Conservation (phyloP, 495 filamentous ascomycete genomes). For the Penicillium subrubescens region DNA sequence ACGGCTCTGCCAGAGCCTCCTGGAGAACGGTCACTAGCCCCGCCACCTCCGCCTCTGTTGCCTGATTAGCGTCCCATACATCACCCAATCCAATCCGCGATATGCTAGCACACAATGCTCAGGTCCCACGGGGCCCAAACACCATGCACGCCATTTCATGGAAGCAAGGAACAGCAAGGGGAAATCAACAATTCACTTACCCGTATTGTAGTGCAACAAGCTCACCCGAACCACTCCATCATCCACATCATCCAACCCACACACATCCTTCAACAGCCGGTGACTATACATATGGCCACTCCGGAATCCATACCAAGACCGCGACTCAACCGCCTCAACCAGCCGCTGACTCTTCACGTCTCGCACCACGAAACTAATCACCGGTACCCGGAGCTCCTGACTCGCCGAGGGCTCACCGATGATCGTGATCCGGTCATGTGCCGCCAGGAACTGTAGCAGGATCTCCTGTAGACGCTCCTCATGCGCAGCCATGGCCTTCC, state of each 20-base stretch:
- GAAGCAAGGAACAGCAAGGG: constrained; percentile 1
- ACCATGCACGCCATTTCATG: background rate
- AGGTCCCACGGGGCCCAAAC: background rate
- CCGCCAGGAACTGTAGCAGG: constrained; percentile 57
- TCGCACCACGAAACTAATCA: constrained; percentile 64
- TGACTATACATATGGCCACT: constrained; percentile 72
- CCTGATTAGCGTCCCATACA: constrained; percentile 19
- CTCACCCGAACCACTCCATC: constrained; percentile 71
- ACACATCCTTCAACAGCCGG: constrained; percentile 59
- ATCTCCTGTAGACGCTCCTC: constrained; percentile 61
- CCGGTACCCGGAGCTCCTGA: constrained; percentile 55
- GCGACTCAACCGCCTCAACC: constrained; percentile 62
- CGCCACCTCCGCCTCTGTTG: constrained; percentile 57
- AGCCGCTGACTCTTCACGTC: constrained; percentile 58
- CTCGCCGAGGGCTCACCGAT: constrained; percentile 55
- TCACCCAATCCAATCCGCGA: background rate
- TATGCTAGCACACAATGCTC: background rate
- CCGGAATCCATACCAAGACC: constrained; percentile 58
- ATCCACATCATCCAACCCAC: constrained; percentile 51
- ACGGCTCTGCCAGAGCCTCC: constrained; percentile 30
- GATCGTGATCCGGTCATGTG: constrained; percentile 51
- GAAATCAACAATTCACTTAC: constrained; percentile 42
- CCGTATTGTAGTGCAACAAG: constrained; percentile 75
- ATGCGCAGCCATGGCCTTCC: constrained; percentile 55
- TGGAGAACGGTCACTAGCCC: constrained; percentile 52